phyloP scores from a whole-genome alignment of 768 basidiomycete species.

The Termitomyces sp. region DNA sequence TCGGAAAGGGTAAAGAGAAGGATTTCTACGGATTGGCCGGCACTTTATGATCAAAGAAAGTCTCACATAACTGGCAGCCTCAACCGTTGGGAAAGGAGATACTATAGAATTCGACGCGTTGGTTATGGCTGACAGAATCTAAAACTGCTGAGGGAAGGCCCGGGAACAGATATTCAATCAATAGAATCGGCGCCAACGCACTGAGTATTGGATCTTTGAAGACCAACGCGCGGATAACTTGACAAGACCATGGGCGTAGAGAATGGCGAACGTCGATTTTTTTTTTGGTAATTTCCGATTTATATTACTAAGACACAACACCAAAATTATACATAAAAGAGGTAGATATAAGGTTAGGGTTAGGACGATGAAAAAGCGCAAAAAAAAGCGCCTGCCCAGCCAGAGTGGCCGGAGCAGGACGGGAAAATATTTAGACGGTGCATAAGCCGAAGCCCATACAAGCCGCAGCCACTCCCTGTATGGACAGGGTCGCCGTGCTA shows the following conservation, averaged over 20 bases:
- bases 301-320: neutral
- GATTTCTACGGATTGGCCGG: neutral
- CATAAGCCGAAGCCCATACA: constrained; percentile 62
- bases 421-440: constrained; percentile 63
- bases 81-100: neutral
- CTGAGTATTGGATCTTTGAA: too few species aligned
- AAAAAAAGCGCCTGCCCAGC: constrained; percentile 37
- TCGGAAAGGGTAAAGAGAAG: neutral
- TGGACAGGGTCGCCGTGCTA: constrained; percentile 73
- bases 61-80: constrained; percentile 1
- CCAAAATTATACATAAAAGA: neutral
- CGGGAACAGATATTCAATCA: neutral
- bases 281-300: too few species aligned
- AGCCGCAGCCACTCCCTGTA: constrained; percentile 46
- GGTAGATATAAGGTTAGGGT: constrained; percentile 2
- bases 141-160: neutral
- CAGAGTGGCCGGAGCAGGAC: constrained; percentile 50
- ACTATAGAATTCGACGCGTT: neutral
- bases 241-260: too few species aligned
- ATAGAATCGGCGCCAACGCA: neutral
- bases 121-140: neutral
- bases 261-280: too few species aligned
- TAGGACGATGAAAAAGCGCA: neutral
- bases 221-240: too few species aligned
- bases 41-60: neutral